Percentiles rank a stretch among this genome's conserved stretches.
These are phyloP conservation scores for Leptodermis oblonga DNA, from an alignment of 257 asterid genomes.

Conservation along the genomic window DNA sequence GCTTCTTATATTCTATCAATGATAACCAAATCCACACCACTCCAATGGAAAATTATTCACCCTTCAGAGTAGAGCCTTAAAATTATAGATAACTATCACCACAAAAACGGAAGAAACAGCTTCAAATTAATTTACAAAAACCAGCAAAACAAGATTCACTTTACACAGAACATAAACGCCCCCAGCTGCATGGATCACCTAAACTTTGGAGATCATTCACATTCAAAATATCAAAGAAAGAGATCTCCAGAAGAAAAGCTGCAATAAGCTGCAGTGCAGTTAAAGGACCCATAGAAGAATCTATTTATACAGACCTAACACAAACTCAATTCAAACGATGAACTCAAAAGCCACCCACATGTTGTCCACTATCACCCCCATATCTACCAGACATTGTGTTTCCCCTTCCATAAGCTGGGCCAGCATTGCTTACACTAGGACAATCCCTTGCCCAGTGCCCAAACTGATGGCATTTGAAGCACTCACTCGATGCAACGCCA, in stretches of 20 bases:
- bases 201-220: not conserved
- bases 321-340: not conserved
- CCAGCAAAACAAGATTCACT: not conserved
- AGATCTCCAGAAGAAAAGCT: not conserved
- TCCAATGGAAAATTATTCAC: no score
- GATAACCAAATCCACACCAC: no score
- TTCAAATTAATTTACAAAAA: constrained; percentile 10
- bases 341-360: constrained; percentile 67
- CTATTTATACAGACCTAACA: not conserved
- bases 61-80: no score
- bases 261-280: no score
- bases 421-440: constrained; percentile 41
- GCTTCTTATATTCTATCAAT: no score
- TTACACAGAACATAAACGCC: not conserved
- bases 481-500: constrained; percentile 47
- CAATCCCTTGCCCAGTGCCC: constrained; percentile 95
- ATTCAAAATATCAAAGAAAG: not conserved
- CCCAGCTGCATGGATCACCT: not conserved
- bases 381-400: constrained; percentile 52
- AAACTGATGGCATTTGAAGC: constrained; percentile 71
- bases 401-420: constrained; percentile 52
- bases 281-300: not conserved
- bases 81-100: not conserved
- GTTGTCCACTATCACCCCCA: constrained; percentile 55
- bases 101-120: not conserved